These are phyloP conservation scores for Hippophae gyantsensis DNA, from an alignment of 306 rosid species.

Conservation along the genomic window DNA sequence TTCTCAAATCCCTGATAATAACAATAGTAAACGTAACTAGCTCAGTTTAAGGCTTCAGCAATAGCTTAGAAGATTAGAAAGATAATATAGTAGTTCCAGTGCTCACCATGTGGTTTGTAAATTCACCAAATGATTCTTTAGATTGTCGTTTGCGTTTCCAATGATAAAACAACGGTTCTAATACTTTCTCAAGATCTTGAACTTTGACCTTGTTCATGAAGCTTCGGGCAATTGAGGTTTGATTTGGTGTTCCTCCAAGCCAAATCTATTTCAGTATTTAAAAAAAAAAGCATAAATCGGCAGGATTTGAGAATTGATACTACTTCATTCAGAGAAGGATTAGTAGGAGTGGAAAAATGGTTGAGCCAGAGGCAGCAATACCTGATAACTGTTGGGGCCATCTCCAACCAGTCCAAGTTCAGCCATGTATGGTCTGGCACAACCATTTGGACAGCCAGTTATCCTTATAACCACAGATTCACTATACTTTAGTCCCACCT, in stretches of 20 bases:
- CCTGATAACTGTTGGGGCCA: constrained; percentile 99
- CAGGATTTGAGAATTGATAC: background rate
- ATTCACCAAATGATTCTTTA: constrained; percentile 88
- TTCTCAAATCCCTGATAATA: constrained; percentile 73
- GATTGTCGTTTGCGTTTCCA: constrained; percentile 87
- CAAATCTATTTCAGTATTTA: constrained; percentile 41
- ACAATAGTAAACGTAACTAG: constrained; percentile 13
- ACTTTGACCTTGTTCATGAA: constrained; percentile 92
- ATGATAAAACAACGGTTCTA: constrained; percentile 79
- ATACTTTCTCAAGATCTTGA: constrained; percentile 80
- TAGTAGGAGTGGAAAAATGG: no score
- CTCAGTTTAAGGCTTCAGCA: background rate
- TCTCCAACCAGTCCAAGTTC: constrained; percentile 98
- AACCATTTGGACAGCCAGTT: constrained; percentile 98
- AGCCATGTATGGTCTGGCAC: constrained; percentile 99
- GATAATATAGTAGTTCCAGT: constrained; percentile 1
- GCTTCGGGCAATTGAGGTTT: constrained; percentile 62
- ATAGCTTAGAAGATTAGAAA: background rate
- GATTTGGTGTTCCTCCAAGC: constrained; percentile 89
- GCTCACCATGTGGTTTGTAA: constrained; percentile 69
- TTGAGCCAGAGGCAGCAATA: constrained; percentile 11
- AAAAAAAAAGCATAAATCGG: constrained; percentile 5
- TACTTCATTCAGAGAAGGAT: no score
- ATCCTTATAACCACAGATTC: constrained; percentile 85
- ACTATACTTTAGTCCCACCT: constrained; percentile 90